phyloP scores from a whole-genome alignment of 495 filamentous ascomycete species.

The Aspergillus ellipticus region DNA sequence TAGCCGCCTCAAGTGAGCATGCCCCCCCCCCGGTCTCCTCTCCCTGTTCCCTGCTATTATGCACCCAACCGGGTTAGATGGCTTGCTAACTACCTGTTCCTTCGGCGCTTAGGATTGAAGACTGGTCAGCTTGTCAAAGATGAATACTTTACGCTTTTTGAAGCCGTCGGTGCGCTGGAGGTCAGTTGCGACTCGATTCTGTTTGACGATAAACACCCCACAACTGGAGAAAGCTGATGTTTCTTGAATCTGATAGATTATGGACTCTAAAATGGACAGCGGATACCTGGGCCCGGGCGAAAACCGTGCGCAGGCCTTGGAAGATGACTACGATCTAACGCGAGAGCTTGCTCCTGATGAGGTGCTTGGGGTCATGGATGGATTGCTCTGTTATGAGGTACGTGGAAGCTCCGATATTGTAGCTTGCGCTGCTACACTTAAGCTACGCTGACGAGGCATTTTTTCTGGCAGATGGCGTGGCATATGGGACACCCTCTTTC shows the following conservation, averaged over 20 bases:
- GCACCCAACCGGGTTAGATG: background rate
- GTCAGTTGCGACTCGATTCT: slow-evolving; percentile 45
- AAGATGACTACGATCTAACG: slow-evolving; percentile 81
- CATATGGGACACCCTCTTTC: slow-evolving; percentile 91
- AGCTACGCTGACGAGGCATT: slow-evolving; percentile 19
- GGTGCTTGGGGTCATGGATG: slow-evolving; percentile 89
- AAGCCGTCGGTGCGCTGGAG: slow-evolving; percentile 92
- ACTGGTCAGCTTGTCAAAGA: slow-evolving; percentile 89
- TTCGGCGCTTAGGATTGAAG: slow-evolving; percentile 54
- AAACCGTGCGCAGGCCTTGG: slow-evolving; percentile 53
- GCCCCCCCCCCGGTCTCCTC: no score
- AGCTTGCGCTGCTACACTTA: no score
- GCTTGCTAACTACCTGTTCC: slow-evolving; percentile 8
- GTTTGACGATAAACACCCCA: background rate
- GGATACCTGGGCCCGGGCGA: slow-evolving; percentile 74
- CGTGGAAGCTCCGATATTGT: slow-evolving; percentile 7
- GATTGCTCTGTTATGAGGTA: slow-evolving; percentile 86
- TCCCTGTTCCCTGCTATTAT: background rate
- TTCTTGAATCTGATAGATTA: slow-evolving; percentile 59
- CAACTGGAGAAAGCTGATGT: slow-evolving; percentile 7
- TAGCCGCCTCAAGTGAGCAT: slow-evolving; percentile 63
- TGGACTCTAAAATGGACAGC: slow-evolving; percentile 99
- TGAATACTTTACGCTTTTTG: slow-evolving; percentile 88
- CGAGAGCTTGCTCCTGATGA: slow-evolving; percentile 68
- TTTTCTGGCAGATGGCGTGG: slow-evolving; percentile 79